Evolutionary conservation across 208 protist genomes (phyloP).

Genomic region (Leishmania arabica): DNA sequence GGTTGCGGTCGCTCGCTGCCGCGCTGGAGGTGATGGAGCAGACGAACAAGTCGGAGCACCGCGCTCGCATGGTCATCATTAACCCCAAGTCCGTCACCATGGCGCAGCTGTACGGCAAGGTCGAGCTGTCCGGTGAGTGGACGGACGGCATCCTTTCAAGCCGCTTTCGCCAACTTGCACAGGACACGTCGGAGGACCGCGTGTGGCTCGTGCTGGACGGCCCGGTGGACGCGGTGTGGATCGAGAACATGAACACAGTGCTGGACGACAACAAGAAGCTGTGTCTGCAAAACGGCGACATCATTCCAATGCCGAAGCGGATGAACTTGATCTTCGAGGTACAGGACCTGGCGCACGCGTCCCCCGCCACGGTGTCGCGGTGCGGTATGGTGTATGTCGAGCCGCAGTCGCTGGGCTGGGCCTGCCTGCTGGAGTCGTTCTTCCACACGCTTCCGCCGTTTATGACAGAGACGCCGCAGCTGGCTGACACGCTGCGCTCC

Average conservation of each 20-base stretch:
- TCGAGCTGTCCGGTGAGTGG: conserved; percentile 97
- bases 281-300: conserved; percentile 96
- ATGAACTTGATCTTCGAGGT: conserved; percentile 98
- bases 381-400: conserved; percentile 99
- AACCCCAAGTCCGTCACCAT: conserved; percentile 97
- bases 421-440: conserved; percentile 90
- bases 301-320: conserved; percentile 96
- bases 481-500: conserved; percentile 37
- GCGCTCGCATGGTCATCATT: conserved; percentile 88
- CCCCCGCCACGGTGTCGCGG: conserved; percentile 97
- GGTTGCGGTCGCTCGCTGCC: conserved; percentile 85
- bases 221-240: conserved; percentile 99
- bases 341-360: conserved; percentile 96
- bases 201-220: conserved; percentile 97
- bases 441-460: conserved; percentile 70
- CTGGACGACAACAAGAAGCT: conserved; percentile 99
- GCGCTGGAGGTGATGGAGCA: conserved; percentile 84
- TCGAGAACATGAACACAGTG: conserved; percentile 99
- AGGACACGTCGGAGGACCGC: conserved; percentile 83
- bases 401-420: conserved; percentile 94
- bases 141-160: conserved; percentile 96
- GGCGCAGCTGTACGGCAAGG: conserved; percentile 95
- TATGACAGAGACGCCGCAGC: conserved; percentile 43
- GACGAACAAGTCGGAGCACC: conserved; percentile 63
- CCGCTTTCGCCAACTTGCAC: conserved; percentile 89